Percentiles rank a stretch among this genome's conserved stretches.
Conservation (phyloP, 495 filamentous ascomycete species). For the Cercophora scortea region DNA sequence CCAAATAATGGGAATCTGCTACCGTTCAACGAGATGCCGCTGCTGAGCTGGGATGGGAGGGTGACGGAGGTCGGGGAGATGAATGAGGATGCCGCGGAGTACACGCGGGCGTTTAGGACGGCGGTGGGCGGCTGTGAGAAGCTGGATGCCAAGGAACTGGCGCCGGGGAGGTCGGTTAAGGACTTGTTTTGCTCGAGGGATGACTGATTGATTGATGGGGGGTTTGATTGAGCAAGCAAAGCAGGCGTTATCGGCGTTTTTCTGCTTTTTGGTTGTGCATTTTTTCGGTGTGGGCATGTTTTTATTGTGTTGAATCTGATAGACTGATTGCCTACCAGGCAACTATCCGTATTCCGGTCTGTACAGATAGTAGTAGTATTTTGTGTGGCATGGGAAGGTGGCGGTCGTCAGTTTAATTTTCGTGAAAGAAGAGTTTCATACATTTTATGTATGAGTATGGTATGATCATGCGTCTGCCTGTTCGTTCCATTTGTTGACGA, state of each 20-base stretch:
- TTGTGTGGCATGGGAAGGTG: too few relatives aligned
- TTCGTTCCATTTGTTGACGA: slow-evolving; percentile 30
- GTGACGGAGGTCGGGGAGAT: slow-evolving; percentile 22
- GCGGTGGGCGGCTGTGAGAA: slow-evolving; percentile 31
- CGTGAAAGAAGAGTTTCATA: too few relatives aligned
- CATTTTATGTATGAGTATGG: background rate
- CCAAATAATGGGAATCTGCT: slow-evolving; percentile 24
- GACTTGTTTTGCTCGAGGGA: slow-evolving; percentile 22
- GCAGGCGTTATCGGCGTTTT: too few relatives aligned
- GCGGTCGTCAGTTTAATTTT: too few relatives aligned
- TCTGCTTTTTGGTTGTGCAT: too few relatives aligned
- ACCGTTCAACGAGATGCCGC: slow-evolving; percentile 29
- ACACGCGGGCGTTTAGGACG: slow-evolving; percentile 31
- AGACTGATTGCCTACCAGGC: too few relatives aligned
- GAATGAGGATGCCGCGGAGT: slow-evolving; percentile 28
- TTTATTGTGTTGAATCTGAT: too few relatives aligned
- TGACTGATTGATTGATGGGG: background rate
- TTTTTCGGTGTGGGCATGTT: too few relatives aligned
- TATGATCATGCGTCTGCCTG: slow-evolving; percentile 5
- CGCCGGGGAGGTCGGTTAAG: slow-evolving; percentile 8
- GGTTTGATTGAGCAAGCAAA: too few relatives aligned
- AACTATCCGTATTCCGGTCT: too few relatives aligned
- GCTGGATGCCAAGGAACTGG: slow-evolving; percentile 13
- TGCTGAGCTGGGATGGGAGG: slow-evolving; percentile 35
- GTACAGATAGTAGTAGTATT: too few relatives aligned